Base-by-base conservation (phyloP, 2,329 filamentous ascomycete genomes). In the Paecilomyces fulvus region DNA sequence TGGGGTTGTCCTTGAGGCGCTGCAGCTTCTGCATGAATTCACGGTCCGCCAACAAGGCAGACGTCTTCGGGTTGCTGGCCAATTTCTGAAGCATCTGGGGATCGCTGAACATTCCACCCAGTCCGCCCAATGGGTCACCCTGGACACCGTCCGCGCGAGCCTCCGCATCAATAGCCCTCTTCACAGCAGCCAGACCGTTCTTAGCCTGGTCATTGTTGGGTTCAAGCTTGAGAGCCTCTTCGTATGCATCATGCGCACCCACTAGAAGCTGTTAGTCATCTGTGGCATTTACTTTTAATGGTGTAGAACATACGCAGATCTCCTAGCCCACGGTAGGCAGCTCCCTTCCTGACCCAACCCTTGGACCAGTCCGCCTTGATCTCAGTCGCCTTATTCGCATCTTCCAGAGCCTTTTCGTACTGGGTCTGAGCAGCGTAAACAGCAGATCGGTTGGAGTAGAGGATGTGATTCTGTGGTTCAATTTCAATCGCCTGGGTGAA, bases 351-450 rank as follows among this genome's bases (percentile, higher is more conserved):
- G 58, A 89, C 87, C 88, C 90, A 96, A 63, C 94, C 94, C 78
- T 97, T 97, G 58, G 90, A 86, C 94, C 94, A 99, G 79, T 97
- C 94, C 11, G 92, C 88, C 81, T 99, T 97, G 73, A 99, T 80
- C 75, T 95, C 84, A 55, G 88, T 95, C 2, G 90, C 94, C 82
- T 96, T 96, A 70, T 87, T 87, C 57, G 94, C 94, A 80, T 99
- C 94, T 61, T 88, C 81, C 25, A 97, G 79, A 20, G 94, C 94
- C 64, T 87, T 83, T 61, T 88, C 79, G 80, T 89, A 99, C 58
- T 97, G 85, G 73, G 86, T 90, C 75, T 96, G 88, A 54, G 94
- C 96, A 49, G 92, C 90, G 70, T 95, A 85, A 51, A 84, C 82
- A 58, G 83, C 94, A 30, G 94, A 97, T 65, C 94, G 87, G 78